phyloP scores from a whole-genome alignment of 106 monocot genomes.

The Allium fistulosum region DNA sequence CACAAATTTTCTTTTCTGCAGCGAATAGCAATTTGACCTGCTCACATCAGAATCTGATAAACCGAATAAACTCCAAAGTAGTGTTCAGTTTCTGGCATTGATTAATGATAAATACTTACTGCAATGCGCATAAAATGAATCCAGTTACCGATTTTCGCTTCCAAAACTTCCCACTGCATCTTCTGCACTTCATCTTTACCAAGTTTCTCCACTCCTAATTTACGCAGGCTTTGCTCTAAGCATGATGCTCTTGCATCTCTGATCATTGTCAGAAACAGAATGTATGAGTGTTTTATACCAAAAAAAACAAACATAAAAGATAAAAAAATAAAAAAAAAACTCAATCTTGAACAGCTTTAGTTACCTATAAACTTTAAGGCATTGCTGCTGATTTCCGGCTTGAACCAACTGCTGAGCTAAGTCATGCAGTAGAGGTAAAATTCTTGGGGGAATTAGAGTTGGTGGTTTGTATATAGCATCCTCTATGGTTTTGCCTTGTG shows the following conservation, averaged over 20 bases:
- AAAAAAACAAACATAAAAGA: not conserved
- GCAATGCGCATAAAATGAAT: conserved; percentile 97
- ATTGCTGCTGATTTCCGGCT: conserved; percentile 68
- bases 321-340: not conserved
- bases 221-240: conserved; percentile 65
- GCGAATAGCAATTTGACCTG: conserved; percentile 95
- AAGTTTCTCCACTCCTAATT: conserved; percentile 83
- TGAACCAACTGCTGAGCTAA: conserved; percentile 70
- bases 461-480: conserved; percentile 63
- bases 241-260: conserved; percentile 67
- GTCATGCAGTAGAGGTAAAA: conserved; percentile 72
- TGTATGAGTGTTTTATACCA: not conserved
- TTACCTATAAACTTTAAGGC: conserved; percentile 69
- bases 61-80: too few species aligned
- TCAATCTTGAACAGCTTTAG: too few species aligned
- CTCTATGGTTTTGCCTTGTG: conserved; percentile 38
- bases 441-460: conserved; percentile 56
- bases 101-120: conserved; percentile 25
- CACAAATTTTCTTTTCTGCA: conserved; percentile 85
- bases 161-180: conserved; percentile 88
- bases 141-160: conserved; percentile 94
- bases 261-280: conserved; percentile 7
- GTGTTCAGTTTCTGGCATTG: too few species aligned
- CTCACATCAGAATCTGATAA: conserved; percentile 13
- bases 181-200: conserved; percentile 90